Evolutionary conservation across 2,329 filamentous ascomycete genomes (phyloP), one percentile per base, ranked within the genome.

Genomic region (Aspergillus floridensis): DNA sequence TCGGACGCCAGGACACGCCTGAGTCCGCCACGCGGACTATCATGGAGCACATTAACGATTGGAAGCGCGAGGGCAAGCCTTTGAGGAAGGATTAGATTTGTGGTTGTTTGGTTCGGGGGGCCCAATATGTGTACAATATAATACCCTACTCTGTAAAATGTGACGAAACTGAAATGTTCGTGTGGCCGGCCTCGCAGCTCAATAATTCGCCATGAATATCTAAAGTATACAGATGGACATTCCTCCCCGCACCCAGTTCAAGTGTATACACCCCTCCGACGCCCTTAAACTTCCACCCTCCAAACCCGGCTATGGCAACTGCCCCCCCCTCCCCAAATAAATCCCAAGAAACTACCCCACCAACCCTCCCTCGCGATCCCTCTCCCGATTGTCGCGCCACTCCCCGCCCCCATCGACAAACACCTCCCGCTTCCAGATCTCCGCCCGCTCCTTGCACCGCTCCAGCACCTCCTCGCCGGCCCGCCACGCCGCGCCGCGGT

Each of bases 371-470:
- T 73, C 88, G 51, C 78, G 76, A 60, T 81, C 79, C 10, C 89
- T 90, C 76, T 96, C 92, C 64, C 88, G 79, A 77, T 97, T 97
- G 61, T 90, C 91, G 77, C 92, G 88, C 93, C 93, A 97, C 49
- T 95, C 84, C 6, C 84, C 75, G n/a, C 69, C 82, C 16, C 88
- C 90, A 63, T 89, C 88, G 21, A 67, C 86, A 80, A 97, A 97
- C 73, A 92, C 89, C 79, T 98, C 93, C 65, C 87, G 81, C 79
- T 97, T 97, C 93, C 93, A 97, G 47, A 99, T 88, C 80, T 99
- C 95, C n/a, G 91, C 91, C 65, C 83, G 86, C 57, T 84, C 85
- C 79, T 98, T 99, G 71, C 91, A 92, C 72, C 86, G 80, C 79
- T 98, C 93, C 59, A 98, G 78, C 35, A 92, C 90, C 77, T 96